These are phyloP conservation scores for Phialemoniopsis sp. DNA, from an alignment of 2,329 filamentous ascomycete genomes.

Conservation along the genomic window DNA sequence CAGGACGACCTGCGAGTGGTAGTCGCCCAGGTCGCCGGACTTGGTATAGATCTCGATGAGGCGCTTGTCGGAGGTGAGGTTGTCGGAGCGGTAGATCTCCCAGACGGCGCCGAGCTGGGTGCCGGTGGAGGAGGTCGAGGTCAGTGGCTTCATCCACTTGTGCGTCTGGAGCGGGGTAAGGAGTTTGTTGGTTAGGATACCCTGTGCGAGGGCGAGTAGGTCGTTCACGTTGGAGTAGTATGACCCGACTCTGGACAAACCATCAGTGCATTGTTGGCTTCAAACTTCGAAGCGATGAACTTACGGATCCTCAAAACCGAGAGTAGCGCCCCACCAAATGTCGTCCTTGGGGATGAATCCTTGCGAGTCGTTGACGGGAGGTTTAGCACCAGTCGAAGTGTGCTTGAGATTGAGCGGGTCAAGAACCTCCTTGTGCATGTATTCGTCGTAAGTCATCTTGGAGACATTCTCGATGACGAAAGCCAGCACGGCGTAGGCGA, in stretches of 20 bases:
- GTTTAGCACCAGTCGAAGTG: slow-evolving; percentile 26
- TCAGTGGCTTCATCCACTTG: slow-evolving; percentile 38
- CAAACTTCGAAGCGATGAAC: slow-evolving; percentile 19
- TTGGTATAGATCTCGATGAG: slow-evolving; percentile 44
- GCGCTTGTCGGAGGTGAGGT: slow-evolving; percentile 29
- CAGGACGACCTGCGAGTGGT: slow-evolving; percentile 32
- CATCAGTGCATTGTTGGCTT: too few relatives aligned
- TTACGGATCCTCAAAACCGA: slow-evolving; percentile 28
- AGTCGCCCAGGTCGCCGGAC: slow-evolving; percentile 35
- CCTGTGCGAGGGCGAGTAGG: slow-evolving; percentile 32
- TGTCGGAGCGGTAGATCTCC: slow-evolving; percentile 37
- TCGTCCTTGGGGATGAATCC: slow-evolving; percentile 30
- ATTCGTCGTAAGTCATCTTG: slow-evolving; percentile 29
- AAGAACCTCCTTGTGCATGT: slow-evolving; percentile 33
- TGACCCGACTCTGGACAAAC: too few relatives aligned
- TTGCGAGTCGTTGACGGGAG: slow-evolving; percentile 16
- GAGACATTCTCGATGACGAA: slow-evolving; percentile 39
- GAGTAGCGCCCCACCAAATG: slow-evolving; percentile 23
- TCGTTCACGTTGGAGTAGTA: slow-evolving; percentile 35
- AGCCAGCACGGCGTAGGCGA: slow-evolving; percentile 38
- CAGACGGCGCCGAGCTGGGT: slow-evolving; percentile 38
- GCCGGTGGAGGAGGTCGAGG: slow-evolving; percentile 28
- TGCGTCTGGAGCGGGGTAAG: slow-evolving; percentile 31
- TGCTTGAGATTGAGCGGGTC: slow-evolving; percentile 34
- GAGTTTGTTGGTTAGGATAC: slow-evolving; percentile 36